Evolutionary conservation across 2,329 filamentous ascomycete species (phyloP).

Genomic region (Didymella arachidicola): DNA sequence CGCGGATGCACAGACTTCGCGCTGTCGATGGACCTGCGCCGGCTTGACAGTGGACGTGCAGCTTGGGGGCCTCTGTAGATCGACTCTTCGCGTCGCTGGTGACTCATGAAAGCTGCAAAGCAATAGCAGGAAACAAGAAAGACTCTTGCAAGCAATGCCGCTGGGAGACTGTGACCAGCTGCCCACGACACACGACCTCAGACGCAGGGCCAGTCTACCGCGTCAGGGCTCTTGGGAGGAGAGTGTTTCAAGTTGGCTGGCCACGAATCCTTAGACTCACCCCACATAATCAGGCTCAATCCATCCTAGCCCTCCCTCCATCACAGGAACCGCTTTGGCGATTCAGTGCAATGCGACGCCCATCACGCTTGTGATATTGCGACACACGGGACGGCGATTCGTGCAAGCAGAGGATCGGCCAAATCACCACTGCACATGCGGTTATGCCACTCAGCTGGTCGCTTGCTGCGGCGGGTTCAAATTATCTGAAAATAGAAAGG

Average conservation of each 20-base stretch:
- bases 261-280: conserved; percentile 22
- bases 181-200: conserved; percentile 18
- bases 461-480: not conserved
- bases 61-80: conserved; percentile 3
- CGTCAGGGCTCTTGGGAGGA: conserved; percentile 5
- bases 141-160: not conserved
- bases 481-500: not conserved
- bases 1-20: conserved; percentile 19
- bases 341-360: conserved; percentile 7
- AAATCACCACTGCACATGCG: conserved; percentile 1
- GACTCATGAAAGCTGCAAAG: not conserved
- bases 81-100: not conserved
- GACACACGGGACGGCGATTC: conserved; percentile 11
- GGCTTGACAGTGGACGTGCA: conserved; percentile 1
- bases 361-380: conserved; percentile 11
- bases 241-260: conserved; percentile 21
- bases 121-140: not conserved
- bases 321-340: conserved; percentile 21
- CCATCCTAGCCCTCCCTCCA: conserved; percentile 24
- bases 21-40: conserved; percentile 16
- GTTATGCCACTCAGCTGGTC: not conserved
- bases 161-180: not conserved
- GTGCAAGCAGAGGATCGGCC: conserved; percentile 4
- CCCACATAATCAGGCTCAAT: conserved; percentile 22
- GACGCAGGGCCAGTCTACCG: conserved; percentile 23